Percentiles rank a stretch among this genome's conserved stretches.
Evolutionary conservation across 495 filamentous ascomycete species (phyloP).

Genomic region (Trichoderma parareesei): DNA sequence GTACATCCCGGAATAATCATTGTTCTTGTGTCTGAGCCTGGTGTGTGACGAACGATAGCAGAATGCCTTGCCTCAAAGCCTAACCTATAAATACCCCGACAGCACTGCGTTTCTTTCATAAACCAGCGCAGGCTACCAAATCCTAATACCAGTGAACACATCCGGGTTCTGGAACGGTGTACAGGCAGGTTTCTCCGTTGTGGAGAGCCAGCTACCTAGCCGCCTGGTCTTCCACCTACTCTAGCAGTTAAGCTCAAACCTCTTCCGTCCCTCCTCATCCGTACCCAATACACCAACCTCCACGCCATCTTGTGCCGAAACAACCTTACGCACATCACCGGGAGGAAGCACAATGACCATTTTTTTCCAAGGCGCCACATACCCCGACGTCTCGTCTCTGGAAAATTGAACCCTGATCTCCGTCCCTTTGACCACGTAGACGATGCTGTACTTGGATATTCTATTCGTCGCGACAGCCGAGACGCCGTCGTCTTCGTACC

Average conservation of each 20-base stretch:
- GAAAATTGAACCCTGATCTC: constrained; percentile 33
- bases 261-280: constrained; percentile 4
- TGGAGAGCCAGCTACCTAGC: too few species aligned
- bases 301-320: constrained; percentile 21
- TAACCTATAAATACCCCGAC: too few species aligned
- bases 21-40: too few species aligned
- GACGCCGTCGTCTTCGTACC: constrained; percentile 56
- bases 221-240: too few species aligned
- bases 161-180: too few species aligned
- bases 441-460: constrained; percentile 36
- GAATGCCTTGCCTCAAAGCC: too few species aligned
- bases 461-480: constrained; percentile 27
- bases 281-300: not conserved
- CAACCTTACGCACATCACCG: constrained; percentile 35
- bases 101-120: too few species aligned
- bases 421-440: constrained; percentile 35
- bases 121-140: too few species aligned
- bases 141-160: not conserved
- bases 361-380: constrained; percentile 41
- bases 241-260: not conserved
- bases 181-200: too few species aligned
- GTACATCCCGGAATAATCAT: too few species aligned
- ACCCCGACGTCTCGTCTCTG: constrained; percentile 29
- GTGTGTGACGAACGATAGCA: too few species aligned
- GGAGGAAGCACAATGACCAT: constrained; percentile 39